phyloP scores from a whole-genome alignment of 345 rosid species.

The Melastoma malabathricum region DNA sequence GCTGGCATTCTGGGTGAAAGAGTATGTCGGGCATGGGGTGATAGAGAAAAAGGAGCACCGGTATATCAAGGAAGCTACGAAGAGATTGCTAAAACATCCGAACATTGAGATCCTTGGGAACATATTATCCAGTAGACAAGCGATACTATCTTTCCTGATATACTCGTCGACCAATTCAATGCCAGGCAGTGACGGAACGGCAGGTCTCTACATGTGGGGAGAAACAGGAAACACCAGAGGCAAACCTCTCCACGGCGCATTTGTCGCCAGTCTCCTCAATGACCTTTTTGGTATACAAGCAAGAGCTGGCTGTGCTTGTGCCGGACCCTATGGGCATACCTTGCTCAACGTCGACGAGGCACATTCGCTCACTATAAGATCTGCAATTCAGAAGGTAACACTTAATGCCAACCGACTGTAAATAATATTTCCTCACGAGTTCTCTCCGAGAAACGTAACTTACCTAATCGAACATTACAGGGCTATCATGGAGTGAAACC shows the following conservation, averaged over 20 bases:
- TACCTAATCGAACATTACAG: constrained; percentile 10
- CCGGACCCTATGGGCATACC: constrained; percentile 53
- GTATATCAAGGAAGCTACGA: constrained; percentile 23
- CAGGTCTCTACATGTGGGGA: constrained; percentile 19
- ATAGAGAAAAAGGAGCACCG: constrained; percentile 22
- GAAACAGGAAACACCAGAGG: constrained; percentile 27
- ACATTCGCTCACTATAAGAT: constrained; percentile 19
- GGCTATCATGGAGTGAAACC: constrained; percentile 39
- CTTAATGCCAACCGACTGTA: not conserved
- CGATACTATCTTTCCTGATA: constrained; percentile 42
- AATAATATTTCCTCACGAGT: not conserved
- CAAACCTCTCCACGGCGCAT: constrained; percentile 49
- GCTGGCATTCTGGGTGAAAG: constrained; percentile 46
- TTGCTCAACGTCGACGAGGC: constrained; percentile 21
- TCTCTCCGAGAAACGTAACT: not conserved
- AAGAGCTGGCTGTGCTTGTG: constrained; percentile 55
- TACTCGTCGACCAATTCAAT: constrained; percentile 19
- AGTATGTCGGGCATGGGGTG: constrained; percentile 20
- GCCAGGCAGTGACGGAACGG: not conserved
- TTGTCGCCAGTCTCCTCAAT: constrained; percentile 36
- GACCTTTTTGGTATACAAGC: constrained; percentile 61
- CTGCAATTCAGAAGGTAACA: constrained; percentile 31
- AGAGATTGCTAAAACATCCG: constrained; percentile 26
- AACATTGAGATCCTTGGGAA: constrained; percentile 37
- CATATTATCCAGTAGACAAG: constrained; percentile 18